phyloP scores from a whole-genome alignment of 805 yeast genomes.

The Zygoascus ofunaensis region DNA sequence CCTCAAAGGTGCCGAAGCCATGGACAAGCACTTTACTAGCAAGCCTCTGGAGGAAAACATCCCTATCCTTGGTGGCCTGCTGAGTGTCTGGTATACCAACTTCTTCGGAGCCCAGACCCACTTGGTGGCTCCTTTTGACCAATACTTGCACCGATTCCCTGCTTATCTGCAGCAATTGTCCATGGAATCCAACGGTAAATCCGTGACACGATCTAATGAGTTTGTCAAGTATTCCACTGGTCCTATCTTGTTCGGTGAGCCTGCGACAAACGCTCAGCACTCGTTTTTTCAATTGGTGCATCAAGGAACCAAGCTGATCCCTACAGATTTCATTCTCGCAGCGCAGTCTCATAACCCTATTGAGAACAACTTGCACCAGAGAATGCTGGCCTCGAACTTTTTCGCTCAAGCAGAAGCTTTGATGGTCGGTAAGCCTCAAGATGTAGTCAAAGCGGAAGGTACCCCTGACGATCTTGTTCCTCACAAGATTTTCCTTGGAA shows the following conservation, averaged over 20 bases:
- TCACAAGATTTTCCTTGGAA: constrained; percentile 94
- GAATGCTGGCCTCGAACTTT: constrained; percentile 97
- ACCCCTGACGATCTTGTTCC: constrained; percentile 79
- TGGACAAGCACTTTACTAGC: constrained; percentile 79
- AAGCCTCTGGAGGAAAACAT: constrained; percentile 87
- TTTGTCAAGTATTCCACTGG: constrained; percentile 95
- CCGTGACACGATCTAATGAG: constrained; percentile 85
- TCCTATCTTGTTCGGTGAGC: constrained; percentile 93
- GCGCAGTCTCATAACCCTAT: constrained; percentile 98
- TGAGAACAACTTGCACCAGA: constrained; percentile 87
- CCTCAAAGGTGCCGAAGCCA: constrained; percentile 96
- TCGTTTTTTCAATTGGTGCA: constrained; percentile 99
- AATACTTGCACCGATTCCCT: constrained; percentile 97
- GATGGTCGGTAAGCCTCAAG: constrained; percentile 83
- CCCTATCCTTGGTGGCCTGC: constrained; percentile 86
- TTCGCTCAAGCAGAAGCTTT: constrained; percentile 97
- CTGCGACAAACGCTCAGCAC: constrained; percentile 98
- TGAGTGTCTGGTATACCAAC: constrained; percentile 97
- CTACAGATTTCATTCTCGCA: constrained; percentile 93
- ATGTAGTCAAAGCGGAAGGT: constrained; percentile 80
- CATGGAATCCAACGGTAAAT: constrained; percentile 98
- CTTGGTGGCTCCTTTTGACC: constrained; percentile 97
- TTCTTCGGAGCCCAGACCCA: constrained; percentile 98
- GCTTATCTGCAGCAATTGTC: constrained; percentile 98
- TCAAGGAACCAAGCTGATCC: constrained; percentile 97